Evolutionary conservation across 495 filamentous ascomycete genomes (phyloP), one percentile per base, ranked within the genome.

Genomic region (Trichoderma reesei): DNA sequence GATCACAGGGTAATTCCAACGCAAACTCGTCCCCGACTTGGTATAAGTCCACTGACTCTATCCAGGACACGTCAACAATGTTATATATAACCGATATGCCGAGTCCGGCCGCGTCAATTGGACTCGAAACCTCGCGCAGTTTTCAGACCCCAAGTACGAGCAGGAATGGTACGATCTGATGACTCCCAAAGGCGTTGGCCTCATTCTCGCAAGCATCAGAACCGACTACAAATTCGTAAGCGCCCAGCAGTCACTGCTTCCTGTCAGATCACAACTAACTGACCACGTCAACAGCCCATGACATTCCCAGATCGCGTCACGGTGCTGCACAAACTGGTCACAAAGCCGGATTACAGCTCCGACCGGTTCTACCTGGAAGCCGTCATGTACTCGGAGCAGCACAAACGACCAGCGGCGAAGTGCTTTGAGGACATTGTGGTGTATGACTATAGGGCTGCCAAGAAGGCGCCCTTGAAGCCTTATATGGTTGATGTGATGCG

Each of bases 201-300:
- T 97, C 62, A 96, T 97, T 60, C 73, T 97, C 70, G 79, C 84
- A 69, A 89, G 86, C 62, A 90, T 98, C 61, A 88, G 84, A 69
- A 82, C 88, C 4, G 90, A 96, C 68, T 98, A 88, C 71, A 97
- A 97, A 77, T 95, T 97, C 79, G 91, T 96, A 76, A 5, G 83
- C 26, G 26, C 26, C 79, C 54, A 34, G 9, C 1, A 4, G 2
- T 13, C 3, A 56, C 41, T 5, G 51, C 64, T 39, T 26, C 26
- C 9, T 6, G 14, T 13, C n/a, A 46, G 10, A 16, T 14, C 20
- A 41, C 39, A 9, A 38, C 16, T 26, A 6, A 2, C n/a, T 48
- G n/a, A 48, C 20, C n/a, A 11, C 56, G 46, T 60, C 56, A 59
- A 48, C 26, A 96, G 92, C 92, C 93, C 10, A 90, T 96, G 85